Base-by-base conservation (phyloP, 768 basidiomycete genomes). In the Tricholoma flavovirens region DNA sequence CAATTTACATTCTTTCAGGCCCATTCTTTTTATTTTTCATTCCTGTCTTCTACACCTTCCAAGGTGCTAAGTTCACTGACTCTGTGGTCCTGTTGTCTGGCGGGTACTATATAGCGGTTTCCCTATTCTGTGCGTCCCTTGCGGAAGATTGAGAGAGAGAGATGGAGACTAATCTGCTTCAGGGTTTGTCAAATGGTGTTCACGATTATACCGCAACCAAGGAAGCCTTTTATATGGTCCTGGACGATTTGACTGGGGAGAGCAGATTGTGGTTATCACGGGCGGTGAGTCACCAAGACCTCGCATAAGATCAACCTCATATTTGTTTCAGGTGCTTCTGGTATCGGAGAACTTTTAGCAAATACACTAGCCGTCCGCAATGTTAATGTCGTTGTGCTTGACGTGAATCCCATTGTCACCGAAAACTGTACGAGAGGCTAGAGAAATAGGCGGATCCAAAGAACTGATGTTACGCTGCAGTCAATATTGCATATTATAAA, bases 221-320 rank as follows among this genome's bases (percentile, higher is more conserved):
- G 81, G 81, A 26, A 84, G 75, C 60, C 66, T 86, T 19, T 68
- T 93, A 21, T 83, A 83, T 57, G 76, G 79, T 0, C 83, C 86
- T 2, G 67, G 73, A 12, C 78, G 72, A 35, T 69, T 93, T 26
- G 84, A 93, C 61, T 98, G 95, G 96, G 81, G 80, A 45, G 84
- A 93, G 46, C 91, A 98, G 70, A 83, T 96, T 54, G 86, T 98
- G 4, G 76, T 98, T 36, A 77, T 98, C 55, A 98, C 96, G 6
- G 96, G 96, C 52, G 95, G 93, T 90, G 57, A 48, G 81, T 64
- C 32, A 17, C 19, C 40, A 4, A 10, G 22, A 30, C n/a, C 29
- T 36, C 32, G 50, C 9, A 52, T 33, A 52, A 4, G 51, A 19
- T 17, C 32, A 45, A 17, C 54, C 22, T 56, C 17, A 22, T 46